Conservation (phyloP, 495 filamentous ascomycete species). For the Aspergillus diversus region DNA sequence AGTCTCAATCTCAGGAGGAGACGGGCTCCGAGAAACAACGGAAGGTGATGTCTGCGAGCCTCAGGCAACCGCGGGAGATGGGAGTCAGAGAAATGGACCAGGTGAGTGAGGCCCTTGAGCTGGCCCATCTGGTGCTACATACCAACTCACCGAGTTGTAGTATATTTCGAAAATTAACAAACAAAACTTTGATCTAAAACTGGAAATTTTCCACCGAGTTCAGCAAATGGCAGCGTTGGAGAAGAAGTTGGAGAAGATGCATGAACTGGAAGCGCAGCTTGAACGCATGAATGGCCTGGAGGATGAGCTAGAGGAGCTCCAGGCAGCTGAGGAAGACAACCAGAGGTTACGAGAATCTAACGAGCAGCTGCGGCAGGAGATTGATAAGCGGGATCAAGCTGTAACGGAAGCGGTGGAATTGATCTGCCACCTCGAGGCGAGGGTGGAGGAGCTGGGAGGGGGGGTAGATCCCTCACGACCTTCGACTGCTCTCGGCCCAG, state of each 20-base stretch:
- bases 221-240: constrained; percentile 68
- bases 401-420: constrained; percentile 80
- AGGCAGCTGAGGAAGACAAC: constrained; percentile 56
- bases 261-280: constrained; percentile 69
- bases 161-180: constrained; percentile 71
- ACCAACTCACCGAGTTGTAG: constrained; percentile 29
- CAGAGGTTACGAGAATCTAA: constrained; percentile 57
- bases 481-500: constrained; percentile 29
- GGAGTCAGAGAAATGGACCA: constrained; percentile 55
- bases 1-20: constrained; percentile 34
- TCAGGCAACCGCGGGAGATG: constrained; percentile 49
- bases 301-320: constrained; percentile 62
- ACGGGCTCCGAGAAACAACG: constrained; percentile 43
- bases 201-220: constrained; percentile 75
- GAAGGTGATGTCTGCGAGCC: constrained; percentile 31
- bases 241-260: constrained; percentile 67
- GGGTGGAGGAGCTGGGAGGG: constrained; percentile 57
- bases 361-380: constrained; percentile 66
- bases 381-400: constrained; percentile 77
- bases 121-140: constrained; percentile 5
- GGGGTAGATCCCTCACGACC: constrained; percentile 28
- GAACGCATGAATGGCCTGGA: constrained; percentile 67
- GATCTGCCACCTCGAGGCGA: constrained; percentile 75
- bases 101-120: constrained; percentile 30
- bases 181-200: constrained; percentile 87